Base-by-base conservation (phyloP, 805 yeast species). In the Wickerhamomyces chambardii region DNA sequence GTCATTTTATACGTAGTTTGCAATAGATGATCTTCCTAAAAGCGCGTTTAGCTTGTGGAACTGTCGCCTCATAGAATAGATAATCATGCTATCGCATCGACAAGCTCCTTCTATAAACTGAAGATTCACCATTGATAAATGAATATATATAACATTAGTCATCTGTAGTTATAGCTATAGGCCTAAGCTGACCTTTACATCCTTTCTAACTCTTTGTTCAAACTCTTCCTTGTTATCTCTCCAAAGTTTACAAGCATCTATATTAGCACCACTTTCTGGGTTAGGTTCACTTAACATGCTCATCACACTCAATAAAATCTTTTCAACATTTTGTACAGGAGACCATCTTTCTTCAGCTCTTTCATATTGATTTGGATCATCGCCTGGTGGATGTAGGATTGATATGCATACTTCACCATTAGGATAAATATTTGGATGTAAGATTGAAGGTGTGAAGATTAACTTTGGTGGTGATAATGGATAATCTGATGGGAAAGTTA, bases 261-360 rank as follows among this genome's bases (percentile, higher is more conserved):
- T 70, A 50, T 92, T 86, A 33, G 98, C 98, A 10, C 97, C 97
- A 48, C 95, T 83, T 57, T 90, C 97, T 24, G 84, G 81, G 53
- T 92, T 92, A 3, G 98, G 97, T 58, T 92, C 95, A 18, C 97
- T 95, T 41, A 92, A 68, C 97, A 92, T 89, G 50, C 95, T 84
- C 70, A 89, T 76, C 17, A 92, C 97, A 57, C 95, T 82, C 39
- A 92, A 61, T 41, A 92, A 64, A 41, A 92, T 92, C 70, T 92
- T 92, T 61, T 92, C 98, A n/a, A 92, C 89, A 53, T 95, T 84
- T 57, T 92, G 98, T 22, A 92, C 89, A 0, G 98, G 98, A 6
- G 95, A 84, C 98, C 98, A 92, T 45, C 98, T 67, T 61, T 92
- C 98, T 47, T 89, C 94, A 0, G 97, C 95, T 22, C 84, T 61